Evolutionary conservation across 176 grass and related monocot genomes (phyloP), one percentile per base, ranked within the genome.

Genomic region (Phoenix roebelenii): DNA sequence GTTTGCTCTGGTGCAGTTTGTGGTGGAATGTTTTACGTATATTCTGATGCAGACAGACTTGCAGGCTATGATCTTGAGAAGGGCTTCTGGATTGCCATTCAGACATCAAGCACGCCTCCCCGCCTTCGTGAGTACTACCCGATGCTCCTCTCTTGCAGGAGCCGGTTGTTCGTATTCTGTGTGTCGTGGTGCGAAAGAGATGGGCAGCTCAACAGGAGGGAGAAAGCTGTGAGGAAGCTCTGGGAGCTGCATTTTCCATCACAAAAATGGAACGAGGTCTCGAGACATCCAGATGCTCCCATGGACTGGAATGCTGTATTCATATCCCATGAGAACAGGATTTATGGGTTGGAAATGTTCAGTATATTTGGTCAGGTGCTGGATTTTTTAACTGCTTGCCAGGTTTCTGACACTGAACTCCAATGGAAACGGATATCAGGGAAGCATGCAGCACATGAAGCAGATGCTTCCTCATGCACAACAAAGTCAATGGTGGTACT

Each of bases 321-420:
- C 54, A 69, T 74, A 29, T 75, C 65, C 18, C 72, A 80, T 15
- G 15, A 51, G 10, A 78, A 72, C 72, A 75, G 28, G 16, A 78
- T 96, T 49, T 96, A 88, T 52, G 69, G 83, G 4, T 61, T 96
- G 16, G 92, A 96, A 75, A 96, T 96, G 92, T 96, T 96, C 79
- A 85, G 80, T 68, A 78, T 96, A 30, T 96, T 96, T 60, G 87
- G 92, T 61, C 85, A 96, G 75, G 92, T 96, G 4, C 80, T 96
- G 0, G 80, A 88, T 58, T 96, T 96, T 39, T 74, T 87, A 4
- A 96, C 92, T 10, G 75, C 75, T 18, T 90, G 87, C 64, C 77
- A 39, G 16, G 55, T 89, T 25, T 86, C 78, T 0, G 66, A 68
- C 10, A 35, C 51, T 18, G 83, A 73, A 23, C 69, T 77, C 51